Percentiles rank a stretch among this genome's conserved stretches.
Evolutionary conservation across 495 filamentous ascomycete genomes (phyloP).

Genomic region (Trichoderma virens): DNA sequence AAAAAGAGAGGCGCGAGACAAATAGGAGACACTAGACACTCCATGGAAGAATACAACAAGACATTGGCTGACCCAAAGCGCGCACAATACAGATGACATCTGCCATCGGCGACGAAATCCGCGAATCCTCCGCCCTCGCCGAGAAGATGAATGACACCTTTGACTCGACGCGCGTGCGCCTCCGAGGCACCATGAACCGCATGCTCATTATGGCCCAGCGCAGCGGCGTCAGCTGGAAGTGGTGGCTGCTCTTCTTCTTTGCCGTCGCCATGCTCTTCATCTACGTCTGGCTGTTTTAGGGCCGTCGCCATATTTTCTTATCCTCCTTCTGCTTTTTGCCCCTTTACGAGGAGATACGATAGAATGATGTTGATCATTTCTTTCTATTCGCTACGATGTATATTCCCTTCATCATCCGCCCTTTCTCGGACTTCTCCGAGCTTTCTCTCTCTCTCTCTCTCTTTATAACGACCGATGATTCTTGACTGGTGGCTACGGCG

Average conservation of each 20-base stretch:
- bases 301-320: too few relatives aligned
- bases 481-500: neutral
- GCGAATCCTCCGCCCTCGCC: slow-evolving; percentile 72
- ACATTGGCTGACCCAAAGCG: neutral
- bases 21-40: too few relatives aligned
- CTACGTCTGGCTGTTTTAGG: slow-evolving; percentile 82
- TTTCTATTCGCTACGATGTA: too few relatives aligned
- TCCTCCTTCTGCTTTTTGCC: too few relatives aligned
- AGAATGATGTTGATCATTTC: neutral
- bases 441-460: too few relatives aligned
- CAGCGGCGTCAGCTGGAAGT: slow-evolving; percentile 89
- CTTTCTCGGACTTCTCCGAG: too few relatives aligned
- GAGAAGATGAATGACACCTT: slow-evolving; percentile 89
- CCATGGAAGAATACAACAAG: neutral
- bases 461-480: too few relatives aligned
- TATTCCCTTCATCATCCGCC: too few relatives aligned
- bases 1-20: neutral
- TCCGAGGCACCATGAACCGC: slow-evolving; percentile 89
- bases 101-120: slow-evolving; percentile 91
- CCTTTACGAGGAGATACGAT: neutral
- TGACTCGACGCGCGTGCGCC: slow-evolving; percentile 68
- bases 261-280: slow-evolving; percentile 73
- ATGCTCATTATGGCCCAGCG: slow-evolving; percentile 94
- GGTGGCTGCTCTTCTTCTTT: slow-evolving; percentile 82
- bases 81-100: slow-evolving; percentile 59